Percentiles rank a stretch among this genome's conserved stretches.
phyloP scores from a whole-genome alignment of 2,329 filamentous ascomycete species.

The Paraphoma chrysanthemicola region DNA sequence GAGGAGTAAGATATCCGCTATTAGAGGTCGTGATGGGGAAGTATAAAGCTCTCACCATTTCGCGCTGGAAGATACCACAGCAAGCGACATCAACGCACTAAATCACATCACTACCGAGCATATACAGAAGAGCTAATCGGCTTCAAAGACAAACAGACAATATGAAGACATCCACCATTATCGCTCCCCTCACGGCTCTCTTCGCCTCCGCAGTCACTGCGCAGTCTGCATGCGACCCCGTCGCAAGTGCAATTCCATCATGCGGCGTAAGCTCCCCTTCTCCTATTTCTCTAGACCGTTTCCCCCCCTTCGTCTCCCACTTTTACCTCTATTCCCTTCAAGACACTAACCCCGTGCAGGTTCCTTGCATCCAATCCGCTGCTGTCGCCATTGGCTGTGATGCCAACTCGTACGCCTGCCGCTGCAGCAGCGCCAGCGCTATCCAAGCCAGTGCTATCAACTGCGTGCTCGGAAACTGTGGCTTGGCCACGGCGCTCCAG shows the following conservation, averaged over 20 bases:
- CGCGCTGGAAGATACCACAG: not conserved
- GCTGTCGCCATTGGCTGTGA: constrained; percentile 5
- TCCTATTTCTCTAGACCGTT: not conserved
- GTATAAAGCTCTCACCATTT: not conserved
- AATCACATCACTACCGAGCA: not conserved
- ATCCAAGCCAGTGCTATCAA: constrained; percentile 7
- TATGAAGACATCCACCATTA: constrained; percentile 5
- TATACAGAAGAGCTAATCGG: too few species aligned
- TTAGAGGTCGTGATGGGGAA: not conserved
- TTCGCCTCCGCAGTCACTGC: constrained; percentile 8
- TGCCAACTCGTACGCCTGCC: constrained; percentile 6
- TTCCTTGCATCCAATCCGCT: constrained; percentile 12
- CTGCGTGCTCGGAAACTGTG: constrained; percentile 10
- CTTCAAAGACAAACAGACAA: not conserved
- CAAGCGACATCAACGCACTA: not conserved
- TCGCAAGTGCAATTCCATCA: constrained; percentile 10
- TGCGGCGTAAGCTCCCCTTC: constrained; percentile 7
- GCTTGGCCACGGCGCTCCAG: constrained; percentile 5
- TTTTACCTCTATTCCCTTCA: not conserved
- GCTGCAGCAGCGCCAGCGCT: constrained; percentile 6
- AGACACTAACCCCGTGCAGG: not conserved
- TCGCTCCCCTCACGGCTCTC: not conserved
- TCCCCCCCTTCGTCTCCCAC: not conserved
- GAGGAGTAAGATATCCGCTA: too few species aligned
- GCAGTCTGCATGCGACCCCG: constrained; percentile 10